Base-by-base conservation (phyloP, 352 stramenopile species). In the Elongisporangium senticosum region DNA sequence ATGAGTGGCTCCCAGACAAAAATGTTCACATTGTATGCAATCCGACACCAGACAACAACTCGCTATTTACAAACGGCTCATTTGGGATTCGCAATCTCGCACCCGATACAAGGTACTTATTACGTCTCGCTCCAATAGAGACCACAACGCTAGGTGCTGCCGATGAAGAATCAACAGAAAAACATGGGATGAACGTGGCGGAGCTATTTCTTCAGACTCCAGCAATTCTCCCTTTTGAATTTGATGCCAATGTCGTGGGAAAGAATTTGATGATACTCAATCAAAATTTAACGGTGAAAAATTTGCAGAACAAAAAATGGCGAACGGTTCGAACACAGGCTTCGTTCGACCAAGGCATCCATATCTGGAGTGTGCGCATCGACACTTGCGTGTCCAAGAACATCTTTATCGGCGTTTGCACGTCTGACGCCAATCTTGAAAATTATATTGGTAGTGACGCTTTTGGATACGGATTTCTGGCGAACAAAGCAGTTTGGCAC, bases 401-500 rank as follows among this genome's bases (percentile, higher is more conserved):
- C 58, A 95, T 97, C 22, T 97, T 97, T 57, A 89, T 97, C 21
- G 90, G 90, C 2, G 73, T 97, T 11, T 86, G 79, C 33, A 90
- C 77, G 0, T 65, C 58, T 3, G 70, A 94, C 8, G 84, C 81
- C 5, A 82, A 62, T 14, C 68, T 96, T 37, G 84, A 96, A 19
- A 97, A 97, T 61, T 97, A 97, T 59, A 74, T 97, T 26, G 90
- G 90, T 17, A 95, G 81, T 58, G 90, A 97, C 49, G 73, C 69
- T 0, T 86, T 74, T 43, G 89, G 90, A n/a, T 97, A 94, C 68
- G 90, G 87, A 3, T 97, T 95, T 57, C 68, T 97, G 3, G 89
- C 90, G 1, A 97, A 97, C 65, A 96, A 93, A 43, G 89, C 90
- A 0, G 69, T 97, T 17, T 97, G 90, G 90, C 87, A 97, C 64